Base-by-base conservation (phyloP, 768 basidiomycete genomes). In the Trametes coccinea region DNA sequence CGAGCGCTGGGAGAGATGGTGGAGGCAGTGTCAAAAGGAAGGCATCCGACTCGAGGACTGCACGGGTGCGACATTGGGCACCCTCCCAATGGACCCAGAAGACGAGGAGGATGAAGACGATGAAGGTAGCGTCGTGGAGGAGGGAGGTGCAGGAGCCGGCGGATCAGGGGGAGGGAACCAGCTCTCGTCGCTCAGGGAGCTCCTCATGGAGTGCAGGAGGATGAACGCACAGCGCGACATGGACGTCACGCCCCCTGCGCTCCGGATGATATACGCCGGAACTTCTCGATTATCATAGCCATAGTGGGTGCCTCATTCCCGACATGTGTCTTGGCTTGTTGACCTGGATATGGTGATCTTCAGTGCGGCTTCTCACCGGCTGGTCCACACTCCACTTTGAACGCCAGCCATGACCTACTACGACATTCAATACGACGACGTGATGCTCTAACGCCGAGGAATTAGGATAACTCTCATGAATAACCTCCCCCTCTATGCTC, bases 11-110 rank as follows among this genome's bases (percentile, higher is more conserved):
- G 84, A 85, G 65, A 75, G 79, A 49, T 92, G 90, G 90, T 88
- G 84, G 82, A 78, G 77, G 13, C 76, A 73, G 65, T 87, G 83
- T 63, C 63, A 74, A 0, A 62, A 66, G 17, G 76, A 81, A 70
- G 79, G 82, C 0, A 74, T 91, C 4, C 72, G 86, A 45, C 69
- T 92, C 52, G 89, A 92, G 73, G 90, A 92, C 71, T 92, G 90
- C 67, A 91, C 90, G 0, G 90, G 88, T 0, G 82, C 76, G 11
- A 65, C 77, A 53, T 73, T 92, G 40, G 90, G 90, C 37, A 75
- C 67, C 63, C 70, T 67, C 67, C 77, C 67, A 61, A 58, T 56
- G 72, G 74, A 69, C 43, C 66, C 66, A 55, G 73, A 72, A 8
- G 68, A 69, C 10, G 72, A 70, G 27, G 72, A 73, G n/a, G 73